Base-by-base conservation (phyloP, 768 basidiomycete species). In the Boletus vermiculosoides region DNA sequence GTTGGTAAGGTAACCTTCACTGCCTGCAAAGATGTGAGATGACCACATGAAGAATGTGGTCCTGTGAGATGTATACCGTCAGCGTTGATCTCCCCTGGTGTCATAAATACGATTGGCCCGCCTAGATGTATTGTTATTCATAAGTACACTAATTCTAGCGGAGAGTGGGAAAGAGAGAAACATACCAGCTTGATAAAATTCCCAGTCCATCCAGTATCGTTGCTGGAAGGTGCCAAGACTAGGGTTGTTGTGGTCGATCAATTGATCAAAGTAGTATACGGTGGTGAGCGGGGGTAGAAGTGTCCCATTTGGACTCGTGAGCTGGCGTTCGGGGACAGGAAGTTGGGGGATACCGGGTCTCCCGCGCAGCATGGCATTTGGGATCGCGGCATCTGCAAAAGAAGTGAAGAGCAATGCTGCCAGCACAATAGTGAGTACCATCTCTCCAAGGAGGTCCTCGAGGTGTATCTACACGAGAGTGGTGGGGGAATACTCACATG, bases 171-270 rank as follows among this genome's bases (percentile, higher is more conserved):
- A 36, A 57, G 36, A 20, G 5, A 30, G 1, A 16, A 18, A 39
- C 34, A 50, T 54, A 80, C 82, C 80, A 39, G 71, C 57, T 67
- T 85, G 74, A 60, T 89, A 89, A 62, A 77, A 87, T 67, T 89
- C 84, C 69, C 77, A 86, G 31, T 83, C 83, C 57, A 82, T 77
- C 86, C 86, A 90, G 70, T 79, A 90, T 36, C 88, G 80, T 71
- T 90, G 88, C 66, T 83, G 76, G 72, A 91, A 91, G n/a, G 87
- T 90, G 20, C 88, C 88, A 22, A 82, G 72, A 28, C 76, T 73
- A n/a, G 85, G 82, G 58, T 82, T 71, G 34, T 66, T 77, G 66
- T 82, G 82, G 63, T 83, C 80, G 52, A 68, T 73, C 33, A 70
- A 48, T 45, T 73, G 72, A 41, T 73, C 54, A 22, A 74, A 73